phyloP scores from a whole-genome alignment of 2,329 filamentous ascomycete species.

The Pleoardoris graminearum region DNA sequence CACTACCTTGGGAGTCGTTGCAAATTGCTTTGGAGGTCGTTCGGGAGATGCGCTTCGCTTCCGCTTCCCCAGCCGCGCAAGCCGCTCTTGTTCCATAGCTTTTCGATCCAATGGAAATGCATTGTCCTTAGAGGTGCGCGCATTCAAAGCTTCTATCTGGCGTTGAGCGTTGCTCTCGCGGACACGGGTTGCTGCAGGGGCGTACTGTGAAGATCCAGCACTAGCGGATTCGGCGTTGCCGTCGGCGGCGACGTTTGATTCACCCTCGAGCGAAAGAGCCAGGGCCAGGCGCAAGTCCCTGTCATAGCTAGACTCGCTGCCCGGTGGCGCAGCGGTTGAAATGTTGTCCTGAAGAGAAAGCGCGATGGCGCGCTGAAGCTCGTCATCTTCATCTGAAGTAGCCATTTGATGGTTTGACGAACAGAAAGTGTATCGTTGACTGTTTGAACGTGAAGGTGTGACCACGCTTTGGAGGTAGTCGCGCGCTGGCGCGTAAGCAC shows the following conservation, averaged over 20 bases:
- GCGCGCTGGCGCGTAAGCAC: constrained; percentile 30
- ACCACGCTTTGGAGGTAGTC: too few species aligned
- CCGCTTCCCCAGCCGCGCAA: constrained; percentile 64
- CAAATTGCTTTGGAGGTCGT: constrained; percentile 29
- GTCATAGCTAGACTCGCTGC: constrained; percentile 26
- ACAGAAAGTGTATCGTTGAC: constrained; percentile 1
- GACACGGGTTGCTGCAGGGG: not conserved
- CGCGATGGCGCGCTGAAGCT: constrained; percentile 30
- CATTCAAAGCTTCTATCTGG: not conserved
- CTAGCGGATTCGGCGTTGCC: not conserved
- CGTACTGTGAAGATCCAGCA: constrained; percentile 5
- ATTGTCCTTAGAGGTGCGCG: constrained; percentile 25
- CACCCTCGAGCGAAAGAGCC: constrained; percentile 30
- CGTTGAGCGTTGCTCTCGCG: constrained; percentile 4
- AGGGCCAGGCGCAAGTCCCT: constrained; percentile 34
- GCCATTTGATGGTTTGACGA: constrained; percentile 20
- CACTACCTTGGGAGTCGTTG: constrained; percentile 7
- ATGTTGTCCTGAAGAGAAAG: constrained; percentile 28
- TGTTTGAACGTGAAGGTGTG: constrained; percentile 4
- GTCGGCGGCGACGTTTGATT: not conserved
- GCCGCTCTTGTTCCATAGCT: constrained; percentile 82
- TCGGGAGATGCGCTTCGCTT: constrained; percentile 61
- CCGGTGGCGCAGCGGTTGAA: not conserved
- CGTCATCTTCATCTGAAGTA: constrained; percentile 33
- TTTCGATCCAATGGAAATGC: constrained; percentile 69